phyloP scores from a whole-genome alignment of 345 rosid genomes.

The Syzygium oleosum region DNA sequence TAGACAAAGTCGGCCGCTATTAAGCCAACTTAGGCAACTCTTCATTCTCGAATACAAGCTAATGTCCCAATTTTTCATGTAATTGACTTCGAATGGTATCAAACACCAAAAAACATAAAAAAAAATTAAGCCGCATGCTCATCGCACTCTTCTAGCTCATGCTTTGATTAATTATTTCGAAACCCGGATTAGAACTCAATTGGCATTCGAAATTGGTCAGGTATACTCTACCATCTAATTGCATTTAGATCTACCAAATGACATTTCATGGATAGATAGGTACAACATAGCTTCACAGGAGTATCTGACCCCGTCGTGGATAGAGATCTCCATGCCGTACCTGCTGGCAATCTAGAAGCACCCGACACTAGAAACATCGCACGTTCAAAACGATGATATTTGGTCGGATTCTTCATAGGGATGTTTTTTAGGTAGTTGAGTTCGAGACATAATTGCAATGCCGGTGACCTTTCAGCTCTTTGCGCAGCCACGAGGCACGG shows the following conservation, averaged over 20 bases:
- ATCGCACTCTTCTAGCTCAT: background rate
- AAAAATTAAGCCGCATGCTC: background rate
- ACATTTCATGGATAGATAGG: background rate
- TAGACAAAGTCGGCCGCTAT: background rate
- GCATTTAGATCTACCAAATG: background rate
- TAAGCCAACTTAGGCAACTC: background rate
- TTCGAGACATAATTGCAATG: background rate
- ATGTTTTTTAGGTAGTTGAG: background rate
- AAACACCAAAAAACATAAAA: accelerated
- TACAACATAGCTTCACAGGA: accelerated
- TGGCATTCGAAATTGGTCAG: no score
- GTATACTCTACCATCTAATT: background rate
- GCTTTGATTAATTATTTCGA: background rate
- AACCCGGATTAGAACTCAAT: background rate
- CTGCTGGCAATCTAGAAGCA: background rate
- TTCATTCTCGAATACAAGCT: background rate
- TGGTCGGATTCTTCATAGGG: background rate
- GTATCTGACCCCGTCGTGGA: background rate
- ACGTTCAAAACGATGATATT: background rate
- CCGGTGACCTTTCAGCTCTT: background rate
- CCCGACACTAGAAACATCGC: background rate
- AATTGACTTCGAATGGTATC: background rate
- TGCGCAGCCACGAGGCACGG: background rate
- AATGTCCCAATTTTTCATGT: background rate
- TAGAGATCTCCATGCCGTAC: background rate